These are phyloP conservation scores for Melaleuca quinquenervia DNA, from an alignment of 345 rosid species.

Conservation along the genomic window DNA sequence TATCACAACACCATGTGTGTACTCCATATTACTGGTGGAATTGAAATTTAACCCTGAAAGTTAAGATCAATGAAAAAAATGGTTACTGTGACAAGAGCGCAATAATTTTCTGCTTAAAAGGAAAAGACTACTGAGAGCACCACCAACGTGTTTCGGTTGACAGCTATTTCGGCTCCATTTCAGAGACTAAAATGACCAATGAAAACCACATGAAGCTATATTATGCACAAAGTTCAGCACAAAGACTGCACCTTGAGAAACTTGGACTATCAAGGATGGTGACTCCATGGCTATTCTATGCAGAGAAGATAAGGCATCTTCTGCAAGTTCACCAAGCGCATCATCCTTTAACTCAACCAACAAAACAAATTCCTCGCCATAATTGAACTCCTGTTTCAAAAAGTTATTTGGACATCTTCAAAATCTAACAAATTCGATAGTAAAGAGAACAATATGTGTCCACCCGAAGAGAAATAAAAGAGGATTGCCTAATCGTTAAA, in stretches of 20 bases:
- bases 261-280: constrained; percentile 69
- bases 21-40: constrained; percentile 43
- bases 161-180: background rate
- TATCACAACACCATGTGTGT: constrained; percentile 57
- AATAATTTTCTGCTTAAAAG: background rate
- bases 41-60: constrained; percentile 59
- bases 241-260: constrained; percentile 45
- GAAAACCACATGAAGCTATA: background rate
- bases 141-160: background rate
- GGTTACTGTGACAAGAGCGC: background rate
- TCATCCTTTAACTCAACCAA: constrained; percentile 45
- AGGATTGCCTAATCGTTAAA: background rate
- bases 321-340: constrained; percentile 30
- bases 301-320: constrained; percentile 61
- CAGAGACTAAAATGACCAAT: background rate
- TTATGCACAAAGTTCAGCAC: background rate
- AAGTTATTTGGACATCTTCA: background rate
- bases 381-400: constrained; percentile 63
- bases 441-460: background rate
- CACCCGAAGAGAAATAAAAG: background rate
- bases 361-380: constrained; percentile 72
- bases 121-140: background rate
- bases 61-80: background rate
- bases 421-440: background rate
- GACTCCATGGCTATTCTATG: constrained; percentile 28